Base-by-base conservation (phyloP, 2,329 filamentous ascomycete species). In the Arachnomyces sp. region DNA sequence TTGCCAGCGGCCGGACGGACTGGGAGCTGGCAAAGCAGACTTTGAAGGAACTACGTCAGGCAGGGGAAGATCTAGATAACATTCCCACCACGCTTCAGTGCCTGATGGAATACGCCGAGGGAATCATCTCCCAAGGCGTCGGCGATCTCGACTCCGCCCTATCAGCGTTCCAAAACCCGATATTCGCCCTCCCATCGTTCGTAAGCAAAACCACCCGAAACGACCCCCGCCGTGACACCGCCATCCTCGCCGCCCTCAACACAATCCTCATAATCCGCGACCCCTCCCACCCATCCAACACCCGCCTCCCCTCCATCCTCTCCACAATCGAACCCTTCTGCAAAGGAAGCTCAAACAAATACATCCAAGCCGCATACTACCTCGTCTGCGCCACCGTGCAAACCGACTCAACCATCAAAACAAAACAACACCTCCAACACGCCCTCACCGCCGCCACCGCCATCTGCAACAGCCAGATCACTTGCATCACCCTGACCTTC, bases 401-500 rank as follows among this genome's bases (percentile, higher is more conserved):
- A 68, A 57, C 77, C 65, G 51, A 75, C 71, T 77, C 82, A 17
- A 82, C 92, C 45, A 80, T 86, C 44, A 77, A 83, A 46, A 81
- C 84, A 41, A 95, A 95, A 62, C 76, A 82, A 31, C 79, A 83
- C 53, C 81, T 95, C 39, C 80, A 86, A 45, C 72, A 74, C 30
- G 84, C 87, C 2, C 73, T 95, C 31, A 73, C 75, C 30, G 77
- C 79, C 2, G 82, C 85, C 9, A 82, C 82, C 48, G 69, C 71
- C 6, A 80, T 83, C 7, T 72, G 73, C 40, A 95, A 95, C 57
- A 78, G 78, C 21, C 84, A 93, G 48, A 82, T 89, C 39, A 74
- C 88, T n/a, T 82, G 82, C 35, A 84, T 95, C 48, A 81, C 84
- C 4, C 76, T 95, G 44, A 88, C 81, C 50, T 81, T 92, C 48